These are phyloP conservation scores for Teunomyces funiuensis DNA, from an alignment of 805 yeast species.

Conservation along the genomic window DNA sequence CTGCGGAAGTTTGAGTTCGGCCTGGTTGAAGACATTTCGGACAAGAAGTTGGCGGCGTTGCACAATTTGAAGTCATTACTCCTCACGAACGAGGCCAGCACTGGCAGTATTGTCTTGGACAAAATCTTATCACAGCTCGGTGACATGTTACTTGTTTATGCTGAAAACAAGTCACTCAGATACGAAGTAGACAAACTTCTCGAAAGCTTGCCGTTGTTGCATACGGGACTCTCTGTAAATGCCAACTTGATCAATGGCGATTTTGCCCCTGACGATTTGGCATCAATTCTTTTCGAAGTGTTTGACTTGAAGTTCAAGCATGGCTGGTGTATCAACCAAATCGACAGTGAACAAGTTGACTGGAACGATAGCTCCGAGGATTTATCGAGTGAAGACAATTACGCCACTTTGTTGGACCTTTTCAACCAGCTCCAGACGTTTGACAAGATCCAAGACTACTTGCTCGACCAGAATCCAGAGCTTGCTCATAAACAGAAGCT, in stretches of 20 bases:
- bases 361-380: constrained; percentile 10
- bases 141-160: constrained; percentile 33
- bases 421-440: constrained; percentile 28
- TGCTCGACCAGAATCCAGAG: constrained; percentile 29
- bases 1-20: constrained; percentile 12
- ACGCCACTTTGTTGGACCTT: constrained; percentile 18
- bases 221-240: constrained; percentile 70
- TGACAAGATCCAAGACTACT: constrained; percentile 59
- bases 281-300: constrained; percentile 54
- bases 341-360: constrained; percentile 14
- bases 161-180: constrained; percentile 20
- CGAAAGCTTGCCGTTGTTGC: constrained; percentile 58
- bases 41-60: constrained; percentile 14
- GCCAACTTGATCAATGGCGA: constrained; percentile 59
- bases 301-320: constrained; percentile 68
- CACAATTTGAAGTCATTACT: constrained; percentile 18
- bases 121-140: constrained; percentile 52
- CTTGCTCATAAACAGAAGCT: constrained; percentile 15
- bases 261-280: constrained; percentile 51
- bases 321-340: constrained; percentile 74
- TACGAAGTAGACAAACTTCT: constrained; percentile 44
- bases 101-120: constrained; percentile 24
- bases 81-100: constrained; percentile 8
- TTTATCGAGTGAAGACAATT: constrained; percentile 12
- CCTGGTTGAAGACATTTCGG: constrained; percentile 6